Evolutionary conservation across 1,139 yeast species (phyloP).

Genomic region (Diutina siamensis): DNA sequence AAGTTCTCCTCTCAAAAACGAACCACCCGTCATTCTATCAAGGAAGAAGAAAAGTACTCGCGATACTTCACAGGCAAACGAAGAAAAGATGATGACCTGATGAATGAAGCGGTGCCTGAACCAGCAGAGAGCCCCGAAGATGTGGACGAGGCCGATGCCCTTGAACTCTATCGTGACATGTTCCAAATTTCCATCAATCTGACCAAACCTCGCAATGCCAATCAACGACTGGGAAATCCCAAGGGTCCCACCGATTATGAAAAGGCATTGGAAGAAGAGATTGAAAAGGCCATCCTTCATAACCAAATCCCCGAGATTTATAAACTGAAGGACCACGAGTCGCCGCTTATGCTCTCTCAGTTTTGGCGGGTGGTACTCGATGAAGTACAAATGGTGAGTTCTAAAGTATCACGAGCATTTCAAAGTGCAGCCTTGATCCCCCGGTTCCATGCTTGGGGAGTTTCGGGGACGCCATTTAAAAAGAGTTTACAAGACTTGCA

Average conservation of each 20-base stretch:
- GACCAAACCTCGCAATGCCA: background rate
- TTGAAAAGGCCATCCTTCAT: background rate
- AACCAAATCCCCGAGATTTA: slow-evolving; percentile 3
- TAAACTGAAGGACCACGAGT: slow-evolving; percentile 34
- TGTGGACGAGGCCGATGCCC: background rate
- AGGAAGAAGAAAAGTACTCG: background rate
- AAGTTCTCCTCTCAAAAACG: slow-evolving; percentile 40
- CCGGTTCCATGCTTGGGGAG: slow-evolving; percentile 90
- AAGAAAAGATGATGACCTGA: background rate
- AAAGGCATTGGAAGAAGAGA: slow-evolving; percentile 1
- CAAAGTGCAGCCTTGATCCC: slow-evolving; percentile 73
- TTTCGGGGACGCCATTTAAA: slow-evolving; percentile 86
- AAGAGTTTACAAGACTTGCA: slow-evolving; percentile 50
- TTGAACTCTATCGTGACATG: background rate
- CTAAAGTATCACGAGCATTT: slow-evolving; percentile 64
- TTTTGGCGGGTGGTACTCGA: slow-evolving; percentile 87
- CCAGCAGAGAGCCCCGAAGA: background rate
- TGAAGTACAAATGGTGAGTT: slow-evolving; percentile 89
- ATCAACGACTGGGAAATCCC: background rate
- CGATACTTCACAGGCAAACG: background rate
- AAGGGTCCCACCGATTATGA: background rate
- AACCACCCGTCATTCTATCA: background rate
- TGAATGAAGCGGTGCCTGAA: background rate
- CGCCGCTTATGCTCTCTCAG: slow-evolving; percentile 75
- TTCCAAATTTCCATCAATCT: background rate